These are phyloP conservation scores for Penicillium nordicum DNA, from an alignment of 2,329 filamentous ascomycete species.

Conservation along the genomic window DNA sequence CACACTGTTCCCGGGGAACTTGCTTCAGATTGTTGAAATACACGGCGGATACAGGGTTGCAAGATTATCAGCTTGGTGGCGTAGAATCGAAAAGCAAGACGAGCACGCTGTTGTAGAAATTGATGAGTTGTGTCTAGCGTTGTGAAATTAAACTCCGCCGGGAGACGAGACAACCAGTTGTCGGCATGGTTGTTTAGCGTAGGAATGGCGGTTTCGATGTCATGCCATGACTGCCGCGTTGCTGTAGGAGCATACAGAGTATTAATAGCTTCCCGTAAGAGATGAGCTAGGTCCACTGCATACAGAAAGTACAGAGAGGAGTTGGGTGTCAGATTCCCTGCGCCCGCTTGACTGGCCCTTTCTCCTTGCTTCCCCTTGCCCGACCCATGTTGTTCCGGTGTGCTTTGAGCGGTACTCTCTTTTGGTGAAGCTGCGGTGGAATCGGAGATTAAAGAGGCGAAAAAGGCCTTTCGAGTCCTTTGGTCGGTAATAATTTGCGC, in stretches of 20 bases:
- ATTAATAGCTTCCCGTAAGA: slow-evolving; percentile 38
- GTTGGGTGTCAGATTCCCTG: slow-evolving; percentile 35
- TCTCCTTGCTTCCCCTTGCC: slow-evolving; percentile 17
- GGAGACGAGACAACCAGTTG: slow-evolving; percentile 39
- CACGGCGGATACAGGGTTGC: slow-evolving; percentile 43
- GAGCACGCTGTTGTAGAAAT: slow-evolving; percentile 34
- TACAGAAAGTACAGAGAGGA: slow-evolving; percentile 40
- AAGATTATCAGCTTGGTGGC: slow-evolving; percentile 43
- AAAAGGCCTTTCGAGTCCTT: slow-evolving; percentile 30
- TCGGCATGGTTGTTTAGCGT: slow-evolving; percentile 36
- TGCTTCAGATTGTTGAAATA: slow-evolving; percentile 30
- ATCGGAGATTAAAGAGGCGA: slow-evolving; percentile 22
- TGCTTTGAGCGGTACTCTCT: slow-evolving; percentile 10
- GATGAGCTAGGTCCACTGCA: slow-evolving; percentile 35
- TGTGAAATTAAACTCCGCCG: slow-evolving; percentile 36
- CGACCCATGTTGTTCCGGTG: slow-evolving; percentile 9
- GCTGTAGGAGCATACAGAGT: slow-evolving; percentile 39
- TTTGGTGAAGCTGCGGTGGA: not conserved
- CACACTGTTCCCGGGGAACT: slow-evolving; percentile 30
- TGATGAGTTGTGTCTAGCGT: slow-evolving; percentile 23
- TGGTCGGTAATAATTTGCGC: slow-evolving; percentile 34
- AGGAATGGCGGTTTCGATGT: slow-evolving; percentile 37
- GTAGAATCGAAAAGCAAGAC: slow-evolving; percentile 43
- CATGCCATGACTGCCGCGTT: slow-evolving; percentile 33
- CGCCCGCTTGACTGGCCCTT: slow-evolving; percentile 19